phyloP scores from a whole-genome alignment of 139 green algal genomes.

The Picochlorum sp. region DNA sequence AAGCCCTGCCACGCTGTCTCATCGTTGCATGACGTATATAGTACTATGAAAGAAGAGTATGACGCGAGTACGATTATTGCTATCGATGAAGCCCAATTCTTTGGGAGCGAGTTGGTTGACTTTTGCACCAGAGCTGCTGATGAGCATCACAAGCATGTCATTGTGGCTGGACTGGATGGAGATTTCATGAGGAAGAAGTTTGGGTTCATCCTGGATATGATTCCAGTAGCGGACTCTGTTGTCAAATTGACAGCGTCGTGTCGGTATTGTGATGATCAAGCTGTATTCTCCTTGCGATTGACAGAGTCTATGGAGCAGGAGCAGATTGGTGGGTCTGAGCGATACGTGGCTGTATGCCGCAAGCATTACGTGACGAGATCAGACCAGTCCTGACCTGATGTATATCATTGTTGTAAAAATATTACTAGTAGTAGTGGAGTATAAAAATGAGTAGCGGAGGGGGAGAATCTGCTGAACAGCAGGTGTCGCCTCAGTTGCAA shows the following conservation, averaged over 20 bases:
- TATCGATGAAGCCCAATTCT: conserved; percentile 82
- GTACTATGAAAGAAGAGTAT: conserved; percentile 11
- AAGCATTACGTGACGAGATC: too few species aligned
- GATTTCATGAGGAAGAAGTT: conserved; percentile 62
- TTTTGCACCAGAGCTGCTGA: conserved; percentile 60
- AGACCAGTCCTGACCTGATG: too few species aligned
- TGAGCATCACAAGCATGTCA: conserved; percentile 45
- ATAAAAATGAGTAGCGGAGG: neutral
- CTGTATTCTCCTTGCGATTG: conserved; percentile 66
- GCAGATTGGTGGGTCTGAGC: conserved; percentile 73
- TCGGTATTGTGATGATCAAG: conserved; percentile 43
- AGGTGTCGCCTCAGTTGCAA: conserved; percentile 16
- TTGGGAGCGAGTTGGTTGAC: conserved; percentile 52
- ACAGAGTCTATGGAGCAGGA: conserved; percentile 39
- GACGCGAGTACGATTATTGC: conserved; percentile 41
- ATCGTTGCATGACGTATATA: conserved; percentile 16
- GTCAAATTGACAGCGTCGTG: conserved; percentile 62
- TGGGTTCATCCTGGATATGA: conserved; percentile 58
- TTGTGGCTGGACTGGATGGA: conserved; percentile 62
- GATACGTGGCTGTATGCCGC: conserved; percentile 72
- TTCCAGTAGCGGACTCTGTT: conserved; percentile 66
- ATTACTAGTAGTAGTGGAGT: too few species aligned
- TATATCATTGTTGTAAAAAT: too few species aligned
- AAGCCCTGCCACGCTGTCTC: conserved; percentile 22
- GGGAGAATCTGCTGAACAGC: neutral